phyloP scores from a whole-genome alignment of 805 yeast species.

The Myxozyma nipponensis region DNA sequence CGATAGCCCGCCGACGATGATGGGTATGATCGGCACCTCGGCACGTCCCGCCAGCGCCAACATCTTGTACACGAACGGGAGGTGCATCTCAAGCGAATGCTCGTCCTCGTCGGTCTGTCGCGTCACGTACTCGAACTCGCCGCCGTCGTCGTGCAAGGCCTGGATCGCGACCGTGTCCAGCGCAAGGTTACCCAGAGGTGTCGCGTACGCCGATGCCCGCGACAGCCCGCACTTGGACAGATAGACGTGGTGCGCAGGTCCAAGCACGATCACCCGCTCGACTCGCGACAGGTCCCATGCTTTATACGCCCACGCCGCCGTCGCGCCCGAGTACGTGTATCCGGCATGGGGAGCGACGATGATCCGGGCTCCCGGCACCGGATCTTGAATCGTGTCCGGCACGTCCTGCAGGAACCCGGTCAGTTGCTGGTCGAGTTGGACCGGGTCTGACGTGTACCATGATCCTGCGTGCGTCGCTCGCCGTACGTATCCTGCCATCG shows the following conservation, averaged over 20 bases:
- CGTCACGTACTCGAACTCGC: slow-evolving; percentile 54
- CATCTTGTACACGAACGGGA: slow-evolving; percentile 62
- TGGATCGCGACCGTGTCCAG: slow-evolving; percentile 52
- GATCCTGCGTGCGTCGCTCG: slow-evolving; percentile 87
- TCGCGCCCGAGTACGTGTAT: slow-evolving; percentile 71
- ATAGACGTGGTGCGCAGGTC: slow-evolving; percentile 91
- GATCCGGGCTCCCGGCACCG: slow-evolving; percentile 46
- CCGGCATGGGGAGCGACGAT: slow-evolving; percentile 85
- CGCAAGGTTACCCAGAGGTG: slow-evolving; percentile 75
- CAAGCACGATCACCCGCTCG: slow-evolving; percentile 69
- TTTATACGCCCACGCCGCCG: slow-evolving; percentile 72
- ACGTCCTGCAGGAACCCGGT: slow-evolving; percentile 45
- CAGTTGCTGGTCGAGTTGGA: slow-evolving; percentile 49
- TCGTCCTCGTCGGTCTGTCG: slow-evolving; percentile 69
- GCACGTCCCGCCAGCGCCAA: slow-evolving; percentile 34
- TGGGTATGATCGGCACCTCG: slow-evolving; percentile 57
- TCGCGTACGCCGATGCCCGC: slow-evolving; percentile 54
- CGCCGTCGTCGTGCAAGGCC: slow-evolving; percentile 36
- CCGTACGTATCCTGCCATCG: slow-evolving; percentile 34
- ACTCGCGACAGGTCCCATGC: slow-evolving; percentile 58
- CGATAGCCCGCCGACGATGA: slow-evolving; percentile 67
- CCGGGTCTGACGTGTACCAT: slow-evolving; percentile 64
- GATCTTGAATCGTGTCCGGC: slow-evolving; percentile 20
- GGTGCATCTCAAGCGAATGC: slow-evolving; percentile 93
- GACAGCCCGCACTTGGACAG: slow-evolving; percentile 60